A percentile compares a stretch with the other conserved stretches of the same genome.
phyloP scores from a whole-genome alignment of 495 filamentous ascomycete genomes.

The Talaromyces thailandensis region DNA sequence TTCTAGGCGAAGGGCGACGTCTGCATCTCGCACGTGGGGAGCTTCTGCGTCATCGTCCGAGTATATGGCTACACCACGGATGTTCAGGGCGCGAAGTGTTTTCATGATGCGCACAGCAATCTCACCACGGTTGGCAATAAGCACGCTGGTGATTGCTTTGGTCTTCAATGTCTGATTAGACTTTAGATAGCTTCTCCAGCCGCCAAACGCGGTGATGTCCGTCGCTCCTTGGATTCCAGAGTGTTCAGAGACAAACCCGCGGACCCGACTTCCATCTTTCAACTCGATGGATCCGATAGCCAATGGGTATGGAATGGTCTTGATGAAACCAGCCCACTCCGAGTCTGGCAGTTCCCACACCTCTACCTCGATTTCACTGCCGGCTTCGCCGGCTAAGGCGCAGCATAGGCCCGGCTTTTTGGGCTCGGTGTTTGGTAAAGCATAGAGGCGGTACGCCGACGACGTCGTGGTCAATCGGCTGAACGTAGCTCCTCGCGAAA shows the following conservation, averaged over 20 bases:
- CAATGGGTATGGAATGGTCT: slow-evolving; percentile 9
- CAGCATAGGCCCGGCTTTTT: slow-evolving; percentile 20
- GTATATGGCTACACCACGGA: slow-evolving; percentile 38
- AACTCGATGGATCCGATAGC: slow-evolving; percentile 13
- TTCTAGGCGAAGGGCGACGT: neutral
- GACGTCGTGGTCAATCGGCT: slow-evolving; percentile 8
- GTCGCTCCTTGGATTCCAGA: slow-evolving; percentile 7
- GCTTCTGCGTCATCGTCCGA: slow-evolving; percentile 22
- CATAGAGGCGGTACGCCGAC: slow-evolving; percentile 5
- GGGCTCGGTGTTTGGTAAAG: neutral
- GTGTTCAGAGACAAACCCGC: slow-evolving; percentile 13
- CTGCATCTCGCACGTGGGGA: slow-evolving; percentile 14
- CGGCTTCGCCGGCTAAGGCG: slow-evolving; percentile 32
- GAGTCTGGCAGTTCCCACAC: slow-evolving; percentile 11
- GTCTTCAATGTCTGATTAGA: neutral
- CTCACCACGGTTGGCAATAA: slow-evolving; percentile 38
- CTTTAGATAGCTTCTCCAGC: slow-evolving; percentile 11
- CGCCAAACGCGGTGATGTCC: slow-evolving; percentile 11
- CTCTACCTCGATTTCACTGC: slow-evolving; percentile 19
- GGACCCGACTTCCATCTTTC: slow-evolving; percentile 11
- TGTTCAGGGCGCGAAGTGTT: slow-evolving; percentile 25
- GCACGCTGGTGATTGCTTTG: neutral
- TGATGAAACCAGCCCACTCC: slow-evolving; percentile 10
- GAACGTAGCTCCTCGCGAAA: slow-evolving; percentile 20
- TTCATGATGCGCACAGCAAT: slow-evolving; percentile 38